These are phyloP conservation scores for Candida adriatica DNA, from an alignment of 805 yeast species.

Conservation along the genomic window DNA sequence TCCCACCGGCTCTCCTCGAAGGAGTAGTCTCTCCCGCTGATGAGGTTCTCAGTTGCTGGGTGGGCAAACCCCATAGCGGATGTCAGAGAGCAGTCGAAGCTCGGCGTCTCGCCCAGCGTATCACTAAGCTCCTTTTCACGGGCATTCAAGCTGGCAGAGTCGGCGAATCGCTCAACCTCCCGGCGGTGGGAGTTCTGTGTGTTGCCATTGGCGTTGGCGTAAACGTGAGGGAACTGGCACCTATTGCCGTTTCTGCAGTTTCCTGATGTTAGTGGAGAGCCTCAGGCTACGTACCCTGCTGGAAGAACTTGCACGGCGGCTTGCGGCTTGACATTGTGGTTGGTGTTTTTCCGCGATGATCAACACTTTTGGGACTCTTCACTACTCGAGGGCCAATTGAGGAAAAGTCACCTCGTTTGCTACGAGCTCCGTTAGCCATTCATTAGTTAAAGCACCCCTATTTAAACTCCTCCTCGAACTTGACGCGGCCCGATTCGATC, in stretches of 20 bases:
- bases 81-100: conserved; percentile 23
- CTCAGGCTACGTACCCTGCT: conserved; percentile 25
- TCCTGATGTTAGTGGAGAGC: conserved; percentile 8
- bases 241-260: conserved; percentile 35
- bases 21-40: conserved; percentile 46
- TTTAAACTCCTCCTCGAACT: conserved; percentile 42
- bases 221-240: conserved; percentile 39
- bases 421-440: too few relatives aligned
- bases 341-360: too few relatives aligned
- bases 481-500: conserved; percentile 62
- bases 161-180: conserved; percentile 6
- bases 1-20: conserved; percentile 45
- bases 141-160: conserved; percentile 8
- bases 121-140: conserved; percentile 25
- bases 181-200: conserved; percentile 1
- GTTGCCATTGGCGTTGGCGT: conserved; percentile 12
- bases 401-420: too few relatives aligned
- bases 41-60: conserved; percentile 43
- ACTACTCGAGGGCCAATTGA: too few relatives aligned
- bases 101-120: conserved; percentile 16
- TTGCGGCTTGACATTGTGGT: conserved; percentile 8
- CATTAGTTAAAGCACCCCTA: too few relatives aligned
- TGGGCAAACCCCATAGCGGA: conserved; percentile 41
- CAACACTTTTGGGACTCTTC: too few relatives aligned
- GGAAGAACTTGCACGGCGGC: conserved; percentile 38